A percentile compares a stretch with the other conserved stretches of the same genome.
These are phyloP conservation scores for Lachnellula arida DNA, from an alignment of 2,329 filamentous ascomycete genomes.

Conservation along the genomic window DNA sequence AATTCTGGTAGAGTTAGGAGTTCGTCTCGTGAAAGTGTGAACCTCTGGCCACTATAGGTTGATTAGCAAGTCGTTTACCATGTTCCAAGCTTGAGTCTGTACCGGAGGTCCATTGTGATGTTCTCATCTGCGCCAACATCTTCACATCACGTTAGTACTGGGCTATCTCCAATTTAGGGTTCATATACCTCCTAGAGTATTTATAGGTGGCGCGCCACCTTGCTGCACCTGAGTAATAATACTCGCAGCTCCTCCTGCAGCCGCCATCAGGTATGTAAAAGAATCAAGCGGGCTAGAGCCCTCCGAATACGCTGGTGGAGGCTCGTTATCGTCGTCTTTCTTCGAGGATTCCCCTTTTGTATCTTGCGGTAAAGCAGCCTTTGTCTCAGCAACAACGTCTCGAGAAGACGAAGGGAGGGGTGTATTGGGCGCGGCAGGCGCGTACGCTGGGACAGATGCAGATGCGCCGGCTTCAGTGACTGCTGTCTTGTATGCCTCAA, in stretches of 20 bases:
- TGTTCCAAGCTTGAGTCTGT: slow-evolving; percentile 32
- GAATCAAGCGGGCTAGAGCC: slow-evolving; percentile 86
- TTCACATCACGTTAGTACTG: slow-evolving; percentile 32
- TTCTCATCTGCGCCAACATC: slow-evolving; percentile 88
- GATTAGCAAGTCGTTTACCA: slow-evolving; percentile 26
- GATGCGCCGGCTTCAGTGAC: slow-evolving; percentile 35
- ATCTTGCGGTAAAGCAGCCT: slow-evolving; percentile 77
- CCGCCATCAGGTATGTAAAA: slow-evolving; percentile 97
- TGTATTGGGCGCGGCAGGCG: slow-evolving; percentile 38
- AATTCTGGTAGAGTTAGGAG: slow-evolving; percentile 95
- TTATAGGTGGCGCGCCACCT: slow-evolving; percentile 77
- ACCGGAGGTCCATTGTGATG: slow-evolving; percentile 92
- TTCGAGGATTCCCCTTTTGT: slow-evolving; percentile 70
- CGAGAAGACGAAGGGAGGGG: slow-evolving; percentile 29
- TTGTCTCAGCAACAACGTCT: slow-evolving; percentile 66
- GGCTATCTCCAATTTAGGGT: slow-evolving; percentile 6
- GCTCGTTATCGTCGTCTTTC: slow-evolving; percentile 81
- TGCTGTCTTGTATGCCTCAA: slow-evolving; percentile 35
- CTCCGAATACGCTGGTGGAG: slow-evolving; percentile 93
- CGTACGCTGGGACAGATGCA: slow-evolving; percentile 50
- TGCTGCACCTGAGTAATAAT: slow-evolving; percentile 99
- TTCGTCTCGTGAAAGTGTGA: slow-evolving; percentile 91
- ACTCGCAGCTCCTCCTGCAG: slow-evolving; percentile 92
- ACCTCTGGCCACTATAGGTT: slow-evolving; percentile 72
- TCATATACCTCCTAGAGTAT: slow-evolving; percentile 73